Evolutionary conservation across 768 basidiomycete genomes (phyloP), one percentile per base, ranked within the genome.

Genomic region (Leccinum disarticulatum): DNA sequence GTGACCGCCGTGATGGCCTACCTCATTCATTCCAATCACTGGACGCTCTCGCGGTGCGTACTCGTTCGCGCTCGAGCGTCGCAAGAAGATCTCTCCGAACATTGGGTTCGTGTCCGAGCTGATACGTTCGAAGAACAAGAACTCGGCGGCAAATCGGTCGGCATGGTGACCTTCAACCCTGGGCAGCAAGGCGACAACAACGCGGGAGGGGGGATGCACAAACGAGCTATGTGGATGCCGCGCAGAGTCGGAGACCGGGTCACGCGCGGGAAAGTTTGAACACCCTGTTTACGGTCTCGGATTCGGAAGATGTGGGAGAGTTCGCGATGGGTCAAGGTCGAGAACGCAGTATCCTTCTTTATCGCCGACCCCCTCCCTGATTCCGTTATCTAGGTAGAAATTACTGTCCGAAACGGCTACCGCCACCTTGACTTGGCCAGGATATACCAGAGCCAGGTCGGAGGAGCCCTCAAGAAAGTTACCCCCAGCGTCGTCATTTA

Each of bases 1-100:
- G 95, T 97, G 30, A 97, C 95, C 0, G 94, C 95, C 13, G 95
- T 97, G 43, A 93, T 98, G 79, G 95, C 93, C 3, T 98, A 97
- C 72, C 88, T 98, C 57, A 97, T 98, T 64, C 95, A 97, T 67
- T 92, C 95, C 11, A 95, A 97, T 69, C 93, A 95, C 69, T 98
- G 96, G 96, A 91, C 94, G 19, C 83, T 98, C 46, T 90, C 93
- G 33, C 85, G 86, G 25, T 41, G 93, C 96, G 2, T 98, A 98
- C 71, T 77, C 88, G 0, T 97, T 94, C 69, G 95, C 98, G 27
- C 82, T 93, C 43, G 95, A 95, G 67, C 85, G 94, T 10, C 86
- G 96, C 36, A 93, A 93, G 66, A 94, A 95, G 64, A 96, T 98
- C 64, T 95, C 92, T 14, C 96, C 95, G 10, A 98, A 97, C 70